Conservation (phyloP, 1,284 basidiomycete genomes). For the Lignosus rhinocerotis region DNA sequence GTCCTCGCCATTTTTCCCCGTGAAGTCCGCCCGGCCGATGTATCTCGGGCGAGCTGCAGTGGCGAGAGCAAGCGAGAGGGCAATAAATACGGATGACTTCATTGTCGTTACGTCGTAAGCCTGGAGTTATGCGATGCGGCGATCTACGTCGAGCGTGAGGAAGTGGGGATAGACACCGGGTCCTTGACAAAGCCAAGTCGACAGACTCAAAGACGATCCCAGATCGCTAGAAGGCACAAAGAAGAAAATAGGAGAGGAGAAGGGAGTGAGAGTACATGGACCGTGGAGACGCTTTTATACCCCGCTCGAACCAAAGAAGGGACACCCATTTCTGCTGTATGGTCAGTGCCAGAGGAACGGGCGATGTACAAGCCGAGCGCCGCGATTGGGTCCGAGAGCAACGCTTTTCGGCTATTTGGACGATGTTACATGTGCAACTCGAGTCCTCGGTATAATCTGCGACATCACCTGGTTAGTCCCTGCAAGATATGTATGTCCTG, state of each 20-base stretch:
- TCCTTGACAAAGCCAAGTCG: constrained; percentile 20
- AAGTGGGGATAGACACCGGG: constrained; percentile 25
- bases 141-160: constrained; percentile 19
- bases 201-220: constrained; percentile 22
- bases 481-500: too few relatives aligned
- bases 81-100: constrained; percentile 27
- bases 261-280: constrained; percentile 4
- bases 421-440: neutral
- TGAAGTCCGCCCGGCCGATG: constrained; percentile 36
- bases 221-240: constrained; percentile 19
- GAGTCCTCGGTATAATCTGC: neutral
- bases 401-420: neutral
- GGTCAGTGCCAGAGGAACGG: neutral
- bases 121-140: constrained; percentile 8
- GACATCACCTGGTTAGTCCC: neutral
- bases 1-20: constrained; percentile 51
- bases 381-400: neutral
- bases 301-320: neutral
- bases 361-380: neutral
- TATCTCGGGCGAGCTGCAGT: constrained; percentile 39
- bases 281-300: neutral
- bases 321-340: neutral
- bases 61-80: constrained; percentile 37
- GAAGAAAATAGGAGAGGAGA: constrained; percentile 8
- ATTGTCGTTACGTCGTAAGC: constrained; percentile 20